These are phyloP conservation scores for Penicillium daleae DNA, from an alignment of 495 filamentous ascomycete genomes.

Conservation along the genomic window DNA sequence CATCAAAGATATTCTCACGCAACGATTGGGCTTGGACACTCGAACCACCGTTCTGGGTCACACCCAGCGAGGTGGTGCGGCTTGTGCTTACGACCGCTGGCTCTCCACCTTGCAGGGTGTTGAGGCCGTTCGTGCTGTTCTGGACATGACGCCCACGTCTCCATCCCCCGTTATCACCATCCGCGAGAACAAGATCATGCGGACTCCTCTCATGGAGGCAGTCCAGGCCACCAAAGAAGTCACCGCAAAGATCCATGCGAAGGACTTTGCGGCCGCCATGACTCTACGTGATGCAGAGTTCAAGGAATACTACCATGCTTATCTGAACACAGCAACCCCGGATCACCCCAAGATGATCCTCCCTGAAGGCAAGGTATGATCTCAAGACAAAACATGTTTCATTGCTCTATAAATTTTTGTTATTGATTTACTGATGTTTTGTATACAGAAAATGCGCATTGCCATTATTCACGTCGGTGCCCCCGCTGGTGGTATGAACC, in stretches of 20 bases:
- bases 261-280: constrained; percentile 87
- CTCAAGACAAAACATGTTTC: background rate
- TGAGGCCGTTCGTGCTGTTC: constrained; percentile 94
- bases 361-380: constrained; percentile 70
- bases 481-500: constrained; percentile 99
- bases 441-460: constrained; percentile 77
- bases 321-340: constrained; percentile 81
- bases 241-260: constrained; percentile 73
- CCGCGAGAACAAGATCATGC: constrained; percentile 95
- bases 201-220: constrained; percentile 85
- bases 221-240: constrained; percentile 84
- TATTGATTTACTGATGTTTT: background rate
- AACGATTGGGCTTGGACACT: constrained; percentile 82
- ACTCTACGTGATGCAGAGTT: constrained; percentile 88
- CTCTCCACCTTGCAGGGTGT: constrained; percentile 92
- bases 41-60: constrained; percentile 95
- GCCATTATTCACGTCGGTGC: constrained; percentile 97
- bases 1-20: constrained; percentile 86
- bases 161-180: constrained; percentile 95
- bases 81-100: constrained; percentile 93
- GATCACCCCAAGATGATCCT: constrained; percentile 66
- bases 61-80: constrained; percentile 89
- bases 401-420: background rate
- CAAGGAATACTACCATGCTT: constrained; percentile 86
- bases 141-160: constrained; percentile 85